A percentile compares a stretch with the other conserved stretches of the same genome.
These are phyloP conservation scores for Talaromyces sp. DNA, from an alignment of 2,329 filamentous ascomycete species.

Conservation along the genomic window DNA sequence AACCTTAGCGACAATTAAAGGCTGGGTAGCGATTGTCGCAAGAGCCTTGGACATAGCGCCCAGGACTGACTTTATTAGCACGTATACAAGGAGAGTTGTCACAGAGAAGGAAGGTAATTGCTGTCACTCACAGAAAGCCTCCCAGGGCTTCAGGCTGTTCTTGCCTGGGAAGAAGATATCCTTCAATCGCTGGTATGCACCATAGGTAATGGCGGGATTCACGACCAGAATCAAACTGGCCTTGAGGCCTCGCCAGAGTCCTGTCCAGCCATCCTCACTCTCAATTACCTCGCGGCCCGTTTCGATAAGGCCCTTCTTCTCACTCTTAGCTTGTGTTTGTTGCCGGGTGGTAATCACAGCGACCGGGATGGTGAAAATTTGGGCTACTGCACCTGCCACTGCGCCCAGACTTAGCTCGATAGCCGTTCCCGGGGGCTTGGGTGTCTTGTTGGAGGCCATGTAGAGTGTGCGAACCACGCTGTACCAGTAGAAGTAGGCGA, in stretches of 20 bases:
- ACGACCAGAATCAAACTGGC: constrained; percentile 93
- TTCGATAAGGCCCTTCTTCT: constrained; percentile 82
- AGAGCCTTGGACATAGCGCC: constrained; percentile 91
- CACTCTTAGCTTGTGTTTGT: constrained; percentile 83
- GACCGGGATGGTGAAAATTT: constrained; percentile 95
- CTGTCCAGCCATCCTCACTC: constrained; percentile 84
- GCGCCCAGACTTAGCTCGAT: constrained; percentile 85
- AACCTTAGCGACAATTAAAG: constrained; percentile 96
- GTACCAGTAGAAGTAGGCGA: constrained; percentile 99
- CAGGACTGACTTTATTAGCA: constrained; percentile 62
- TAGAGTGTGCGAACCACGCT: constrained; percentile 84
- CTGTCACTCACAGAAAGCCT: constrained; percentile 79
- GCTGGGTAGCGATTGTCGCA: constrained; percentile 90
- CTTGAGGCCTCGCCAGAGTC: constrained; percentile 93
- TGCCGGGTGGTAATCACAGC: constrained; percentile 94
- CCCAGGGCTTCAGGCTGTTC: constrained; percentile 73
- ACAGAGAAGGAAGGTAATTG: neutral
- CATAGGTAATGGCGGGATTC: constrained; percentile 97
- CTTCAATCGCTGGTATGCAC: constrained; percentile 88
- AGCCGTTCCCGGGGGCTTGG: constrained; percentile 72
- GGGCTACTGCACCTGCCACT: constrained; percentile 83
- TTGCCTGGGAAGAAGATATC: constrained; percentile 77
- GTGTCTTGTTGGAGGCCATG: constrained; percentile 59
- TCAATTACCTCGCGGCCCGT: constrained; percentile 88
- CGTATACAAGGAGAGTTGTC: neutral